Base-by-base conservation (phyloP, 768 basidiomycete species). In the Hortiboletus flavorubellus region DNA sequence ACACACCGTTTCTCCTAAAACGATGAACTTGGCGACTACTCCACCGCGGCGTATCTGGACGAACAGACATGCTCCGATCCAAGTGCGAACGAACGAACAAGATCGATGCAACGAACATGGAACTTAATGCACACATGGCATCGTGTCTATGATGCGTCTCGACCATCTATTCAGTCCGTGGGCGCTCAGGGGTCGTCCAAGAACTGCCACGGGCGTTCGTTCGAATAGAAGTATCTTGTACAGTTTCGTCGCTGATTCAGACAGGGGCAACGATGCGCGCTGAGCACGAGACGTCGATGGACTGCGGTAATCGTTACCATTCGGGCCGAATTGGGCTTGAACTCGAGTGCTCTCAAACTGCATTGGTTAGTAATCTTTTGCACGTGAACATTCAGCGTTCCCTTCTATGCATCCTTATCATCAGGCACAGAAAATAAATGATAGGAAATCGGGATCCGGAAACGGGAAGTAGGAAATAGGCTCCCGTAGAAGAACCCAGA, bases 1-100 rank as follows among this genome's bases (percentile, higher is more conserved):
- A 30, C 9, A 34, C 39, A 6, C 8, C 12, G 33, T 44, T 46
- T 31, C 26, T 35, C 30, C 34, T 52, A 18, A 16, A 33, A 8
- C 14, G 18, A 6, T 5, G 29, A 16, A 8, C 35, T 29, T 5
- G 47, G 10, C 14, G 9, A 18, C 31, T 6, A 23, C 29, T 18
- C 21, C 42, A 31, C 56, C 53, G 43, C 53, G 56, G 53, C 44
- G 38, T 49, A 35, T 34, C 26, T 38, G 47, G 44, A 37, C 37
- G 4, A 34, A 26, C 8, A 43, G 38, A 50, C 38, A 15, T 41
- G 7, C 43, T 21, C 11, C 49, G 26, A 54, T 15, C 18, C 26
- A 50, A 50, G 48, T 34, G 6, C n/a, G 44, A 58, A 50, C 18
- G 26, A 16, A 34, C 23, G 26, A 38, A 16, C n/a, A 9, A 23